Base-by-base conservation (phyloP, 257 asterid species). In the Penstemon eatonii region DNA sequence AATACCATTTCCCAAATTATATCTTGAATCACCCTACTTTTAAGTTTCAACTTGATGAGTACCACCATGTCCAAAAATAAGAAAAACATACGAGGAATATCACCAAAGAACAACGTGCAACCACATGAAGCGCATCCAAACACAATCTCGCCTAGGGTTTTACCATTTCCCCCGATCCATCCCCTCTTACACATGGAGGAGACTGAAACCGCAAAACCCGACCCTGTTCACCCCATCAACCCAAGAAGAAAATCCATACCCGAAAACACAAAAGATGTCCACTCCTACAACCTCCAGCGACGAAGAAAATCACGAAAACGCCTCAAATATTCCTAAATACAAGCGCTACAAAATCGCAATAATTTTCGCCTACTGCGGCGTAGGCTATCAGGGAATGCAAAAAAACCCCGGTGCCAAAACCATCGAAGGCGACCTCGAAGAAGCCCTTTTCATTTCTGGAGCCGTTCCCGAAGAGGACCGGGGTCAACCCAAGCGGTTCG, bases 361-460 rank as follows among this genome's bases (percentile, higher is more conserved):
- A 1, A 89, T 93, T 78, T 87, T 93, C 72, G 96, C 97, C 6
- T 90, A 85, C 65, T 90, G 96, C 77, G 99, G 99, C 68, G 97
- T 88, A 3, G 96, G 97, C 6, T 93, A 93, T 78, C 97, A 90
- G 65, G 97, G 99, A 4, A 92, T 92, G 98, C 98, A 92, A 67
- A 92, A 92, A 66, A 92, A 92, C 36, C 98, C 98, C 8, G 98
- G 98, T 25, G 98, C 99, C 51, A 93, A 90, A 76, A 93, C 99
- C 67, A 90, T 90, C 66, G 99, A 93, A 77, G 99, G 96, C 25
- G 99, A 93, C 63, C 83, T 93, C 38, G 99, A 93, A 83, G 97
- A 93, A 71, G 97, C 97, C 46, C 88, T 93, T 3, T 88, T 69
- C 59, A 67, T 73, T 3, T 79, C 97, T 33, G 96, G 96, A 9